phyloP scores from a whole-genome alignment of 2,329 filamentous ascomycete genomes.

The Alternaria postmessia region DNA sequence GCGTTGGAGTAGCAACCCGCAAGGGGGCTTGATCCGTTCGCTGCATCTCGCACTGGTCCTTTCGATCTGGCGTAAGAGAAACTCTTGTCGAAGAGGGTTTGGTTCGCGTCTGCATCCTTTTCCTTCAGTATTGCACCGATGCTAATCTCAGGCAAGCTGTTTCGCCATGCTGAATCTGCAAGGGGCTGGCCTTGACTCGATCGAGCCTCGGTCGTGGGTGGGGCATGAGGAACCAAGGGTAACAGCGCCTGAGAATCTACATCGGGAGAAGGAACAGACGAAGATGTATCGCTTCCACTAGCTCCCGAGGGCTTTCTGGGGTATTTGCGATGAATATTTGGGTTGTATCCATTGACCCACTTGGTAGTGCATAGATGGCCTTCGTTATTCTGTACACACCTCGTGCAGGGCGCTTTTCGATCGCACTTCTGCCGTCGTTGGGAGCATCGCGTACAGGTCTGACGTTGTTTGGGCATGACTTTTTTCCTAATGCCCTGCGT shows the following conservation, averaged over 20 bases:
- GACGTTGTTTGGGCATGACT: slow-evolving; percentile 42
- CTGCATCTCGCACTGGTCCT: slow-evolving; percentile 15
- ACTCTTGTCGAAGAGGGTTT: slow-evolving; percentile 23
- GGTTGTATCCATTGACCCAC: slow-evolving; percentile 46
- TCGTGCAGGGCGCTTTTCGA: slow-evolving; percentile 34
- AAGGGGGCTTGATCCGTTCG: slow-evolving; percentile 1
- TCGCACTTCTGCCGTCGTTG: slow-evolving; percentile 46
- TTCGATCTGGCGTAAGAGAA: slow-evolving; percentile 25
- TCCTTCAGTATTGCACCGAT: slow-evolving; percentile 35
- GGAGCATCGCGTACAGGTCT: slow-evolving; percentile 43
- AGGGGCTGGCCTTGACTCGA: slow-evolving; percentile 6
- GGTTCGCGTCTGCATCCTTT: slow-evolving; percentile 30
- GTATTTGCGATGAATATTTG: slow-evolving; percentile 42
- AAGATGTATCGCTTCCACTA: slow-evolving; percentile 19
- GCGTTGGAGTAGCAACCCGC: slow-evolving; percentile 31
- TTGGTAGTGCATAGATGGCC: slow-evolving; percentile 43
- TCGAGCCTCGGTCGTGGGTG: not conserved
- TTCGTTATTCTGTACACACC: slow-evolving; percentile 45
- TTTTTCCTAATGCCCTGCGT: not conserved
- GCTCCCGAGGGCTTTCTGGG: slow-evolving; percentile 17
- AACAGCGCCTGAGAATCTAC: slow-evolving; percentile 9
- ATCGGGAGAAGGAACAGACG: slow-evolving; percentile 4
- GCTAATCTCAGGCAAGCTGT: slow-evolving; percentile 34
- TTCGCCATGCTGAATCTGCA: slow-evolving; percentile 22
- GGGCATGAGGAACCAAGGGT: not conserved